These are phyloP conservation scores for Penicillium nordicum DNA, from an alignment of 2,329 filamentous ascomycete genomes.

Conservation along the genomic window DNA sequence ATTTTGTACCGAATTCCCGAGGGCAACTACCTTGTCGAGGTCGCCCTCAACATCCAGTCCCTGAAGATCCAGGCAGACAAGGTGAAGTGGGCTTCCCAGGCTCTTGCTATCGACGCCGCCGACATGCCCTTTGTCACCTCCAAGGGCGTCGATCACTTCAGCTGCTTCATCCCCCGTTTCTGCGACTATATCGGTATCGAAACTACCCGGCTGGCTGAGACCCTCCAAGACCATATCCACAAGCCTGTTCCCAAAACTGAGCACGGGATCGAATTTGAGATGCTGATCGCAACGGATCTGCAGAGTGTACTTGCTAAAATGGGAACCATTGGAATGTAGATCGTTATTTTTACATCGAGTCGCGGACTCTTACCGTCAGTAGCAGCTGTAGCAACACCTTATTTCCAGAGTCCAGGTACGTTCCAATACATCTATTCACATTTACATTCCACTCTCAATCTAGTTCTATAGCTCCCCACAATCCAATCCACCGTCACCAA, in stretches of 20 bases:
- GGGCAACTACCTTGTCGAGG: background rate
- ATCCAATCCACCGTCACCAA: background rate
- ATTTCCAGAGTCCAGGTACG: background rate
- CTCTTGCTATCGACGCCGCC: background rate
- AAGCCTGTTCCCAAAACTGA: background rate
- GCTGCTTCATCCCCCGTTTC: background rate
- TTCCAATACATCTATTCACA: background rate
- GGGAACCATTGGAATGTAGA: background rate
- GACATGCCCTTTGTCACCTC: background rate
- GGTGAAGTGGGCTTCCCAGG: slow-evolving; percentile 2
- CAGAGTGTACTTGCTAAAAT: background rate
- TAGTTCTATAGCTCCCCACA: background rate
- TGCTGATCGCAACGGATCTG: background rate
- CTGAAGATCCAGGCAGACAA: slow-evolving; percentile 1
- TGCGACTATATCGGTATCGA: background rate
- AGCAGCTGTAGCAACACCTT: background rate
- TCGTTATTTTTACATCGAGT: background rate
- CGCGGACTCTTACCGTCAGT: background rate
- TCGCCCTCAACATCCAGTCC: background rate
- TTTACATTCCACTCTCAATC: background rate
- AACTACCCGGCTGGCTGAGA: background rate
- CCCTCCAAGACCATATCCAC: background rate
- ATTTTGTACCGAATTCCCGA: background rate
- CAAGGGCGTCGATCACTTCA: background rate
- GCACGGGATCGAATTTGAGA: background rate